Conservation (phyloP, 352 stramenopile species). For the Aphanomyces invadans region DNA sequence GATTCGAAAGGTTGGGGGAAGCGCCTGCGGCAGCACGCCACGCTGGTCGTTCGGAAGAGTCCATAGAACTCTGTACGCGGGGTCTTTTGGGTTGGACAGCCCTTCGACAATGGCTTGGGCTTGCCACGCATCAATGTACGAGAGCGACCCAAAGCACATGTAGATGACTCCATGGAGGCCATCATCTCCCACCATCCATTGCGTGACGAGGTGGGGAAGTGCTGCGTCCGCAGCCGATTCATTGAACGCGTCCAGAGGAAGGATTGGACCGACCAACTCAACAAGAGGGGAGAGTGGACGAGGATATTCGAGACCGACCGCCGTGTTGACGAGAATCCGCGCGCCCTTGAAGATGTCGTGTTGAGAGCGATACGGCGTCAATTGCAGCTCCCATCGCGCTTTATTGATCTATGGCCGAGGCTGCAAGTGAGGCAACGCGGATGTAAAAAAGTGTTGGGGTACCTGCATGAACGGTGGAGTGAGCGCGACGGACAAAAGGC, state of each 20-base stretch:
- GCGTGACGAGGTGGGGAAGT: slow-evolving; percentile 26
- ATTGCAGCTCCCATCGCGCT: slow-evolving; percentile 62
- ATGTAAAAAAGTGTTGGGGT: background rate
- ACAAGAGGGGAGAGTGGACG: slow-evolving; percentile 70
- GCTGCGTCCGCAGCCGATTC: background rate
- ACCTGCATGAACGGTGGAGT: slow-evolving; percentile 83
- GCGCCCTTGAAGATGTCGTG: slow-evolving; percentile 83
- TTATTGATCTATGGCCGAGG: slow-evolving; percentile 60
- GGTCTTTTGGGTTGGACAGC: slow-evolving; percentile 35
- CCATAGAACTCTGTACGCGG: slow-evolving; percentile 43
- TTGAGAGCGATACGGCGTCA: slow-evolving; percentile 70
- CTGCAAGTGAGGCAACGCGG: no score
- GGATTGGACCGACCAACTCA: slow-evolving; percentile 63
- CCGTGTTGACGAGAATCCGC: slow-evolving; percentile 83
- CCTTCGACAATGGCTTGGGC: slow-evolving; percentile 63
- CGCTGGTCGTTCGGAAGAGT: slow-evolving; percentile 69
- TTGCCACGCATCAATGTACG: slow-evolving; percentile 77
- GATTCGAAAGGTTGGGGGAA: slow-evolving; percentile 54
- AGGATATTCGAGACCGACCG: slow-evolving; percentile 75
- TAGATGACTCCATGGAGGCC: slow-evolving; percentile 45
- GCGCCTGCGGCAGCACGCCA: slow-evolving; percentile 40
- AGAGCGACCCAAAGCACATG: slow-evolving; percentile 67
- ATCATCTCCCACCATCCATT: slow-evolving; percentile 26
- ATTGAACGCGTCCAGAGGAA: slow-evolving; percentile 34
- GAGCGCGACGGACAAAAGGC: slow-evolving; percentile 70